These are phyloP conservation scores for Pyrenochaeta sp. DNA, from an alignment of 2,329 filamentous ascomycete genomes.

Conservation along the genomic window DNA sequence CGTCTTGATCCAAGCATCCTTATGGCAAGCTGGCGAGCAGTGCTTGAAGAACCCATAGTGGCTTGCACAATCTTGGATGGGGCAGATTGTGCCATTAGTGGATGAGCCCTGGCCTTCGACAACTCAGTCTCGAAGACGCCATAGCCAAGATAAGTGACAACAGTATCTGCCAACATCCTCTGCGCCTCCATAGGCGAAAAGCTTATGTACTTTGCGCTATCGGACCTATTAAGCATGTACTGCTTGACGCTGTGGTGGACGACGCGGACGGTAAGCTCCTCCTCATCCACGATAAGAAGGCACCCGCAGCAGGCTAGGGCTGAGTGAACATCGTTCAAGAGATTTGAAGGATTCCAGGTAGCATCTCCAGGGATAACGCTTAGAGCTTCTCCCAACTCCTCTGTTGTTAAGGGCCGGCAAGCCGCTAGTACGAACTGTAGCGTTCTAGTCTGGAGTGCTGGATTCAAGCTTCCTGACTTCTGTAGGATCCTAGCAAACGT, in stretches of 20 bases:
- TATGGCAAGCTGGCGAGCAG: conserved; percentile 10
- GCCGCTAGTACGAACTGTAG: conserved; percentile 44
- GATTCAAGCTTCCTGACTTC: conserved; percentile 3
- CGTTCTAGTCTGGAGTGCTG: conserved; percentile 27
- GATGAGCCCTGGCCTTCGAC: conserved; percentile 5
- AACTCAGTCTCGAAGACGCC: conserved; percentile 22
- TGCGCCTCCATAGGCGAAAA: conserved; percentile 10
- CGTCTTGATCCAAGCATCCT: conserved; percentile 15
- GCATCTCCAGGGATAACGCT: conserved; percentile 46
- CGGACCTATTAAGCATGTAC: conserved; percentile 14
- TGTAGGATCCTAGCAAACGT: conserved; percentile 10
- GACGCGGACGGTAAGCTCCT: conserved; percentile 26
- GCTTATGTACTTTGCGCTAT: not conserved
- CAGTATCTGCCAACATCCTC: conserved; percentile 17
- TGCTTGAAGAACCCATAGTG: conserved; percentile 13
- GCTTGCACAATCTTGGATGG: conserved; percentile 13
- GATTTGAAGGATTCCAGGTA: conserved; percentile 15
- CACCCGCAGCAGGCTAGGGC: conserved; percentile 26
- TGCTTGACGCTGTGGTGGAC: conserved; percentile 26
- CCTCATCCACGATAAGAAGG: conserved; percentile 26
- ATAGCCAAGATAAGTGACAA: conserved; percentile 31
- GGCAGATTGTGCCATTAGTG: conserved; percentile 8
- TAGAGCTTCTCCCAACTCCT: conserved; percentile 51
- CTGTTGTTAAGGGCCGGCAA: conserved; percentile 35
- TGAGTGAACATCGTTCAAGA: conserved; percentile 24